phyloP scores from a whole-genome alignment of 1,284 basidiomycete genomes.

The Cystobasidium slooffiae region DNA sequence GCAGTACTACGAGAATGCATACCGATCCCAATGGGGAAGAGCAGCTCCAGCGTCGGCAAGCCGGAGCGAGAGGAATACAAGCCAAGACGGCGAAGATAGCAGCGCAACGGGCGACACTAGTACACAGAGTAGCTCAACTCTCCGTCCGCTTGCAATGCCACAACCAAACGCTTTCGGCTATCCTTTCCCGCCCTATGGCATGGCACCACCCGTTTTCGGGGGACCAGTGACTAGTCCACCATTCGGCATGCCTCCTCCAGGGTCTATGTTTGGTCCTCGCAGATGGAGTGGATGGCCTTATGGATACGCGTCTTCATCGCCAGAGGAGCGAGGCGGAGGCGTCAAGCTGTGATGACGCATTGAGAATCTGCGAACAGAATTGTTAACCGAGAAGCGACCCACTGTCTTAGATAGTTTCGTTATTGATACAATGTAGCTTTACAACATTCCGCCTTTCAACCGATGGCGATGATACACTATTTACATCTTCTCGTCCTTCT shows the following conservation, averaged over 20 bases:
- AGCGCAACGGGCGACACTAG: neutral
- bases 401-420: too few relatives aligned
- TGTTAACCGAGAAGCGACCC: neutral
- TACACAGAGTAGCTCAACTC: neutral
- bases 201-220: neutral
- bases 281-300: slow-evolving; percentile 22
- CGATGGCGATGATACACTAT: neutral
- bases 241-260: neutral
- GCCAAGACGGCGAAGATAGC: neutral
- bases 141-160: neutral
- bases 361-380: neutral
- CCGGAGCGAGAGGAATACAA: neutral
- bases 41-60: slow-evolving; percentile 3
- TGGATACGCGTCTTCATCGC: slow-evolving; percentile 1
- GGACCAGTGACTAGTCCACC: neutral
- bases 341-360: slow-evolving; percentile 5
- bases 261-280: neutral
- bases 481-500: neutral
- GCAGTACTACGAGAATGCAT: slow-evolving; percentile 38
- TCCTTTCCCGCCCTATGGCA: slow-evolving; percentile 4
- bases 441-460: too few relatives aligned
- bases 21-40: slow-evolving; percentile 11
- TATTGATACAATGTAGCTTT: too few relatives aligned
- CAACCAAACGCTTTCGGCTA: slow-evolving; percentile 5
- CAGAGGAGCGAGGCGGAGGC: slow-evolving; percentile 22